phyloP scores from a whole-genome alignment of 2,329 filamentous ascomycete species.

The Ilyonectria destructans region DNA sequence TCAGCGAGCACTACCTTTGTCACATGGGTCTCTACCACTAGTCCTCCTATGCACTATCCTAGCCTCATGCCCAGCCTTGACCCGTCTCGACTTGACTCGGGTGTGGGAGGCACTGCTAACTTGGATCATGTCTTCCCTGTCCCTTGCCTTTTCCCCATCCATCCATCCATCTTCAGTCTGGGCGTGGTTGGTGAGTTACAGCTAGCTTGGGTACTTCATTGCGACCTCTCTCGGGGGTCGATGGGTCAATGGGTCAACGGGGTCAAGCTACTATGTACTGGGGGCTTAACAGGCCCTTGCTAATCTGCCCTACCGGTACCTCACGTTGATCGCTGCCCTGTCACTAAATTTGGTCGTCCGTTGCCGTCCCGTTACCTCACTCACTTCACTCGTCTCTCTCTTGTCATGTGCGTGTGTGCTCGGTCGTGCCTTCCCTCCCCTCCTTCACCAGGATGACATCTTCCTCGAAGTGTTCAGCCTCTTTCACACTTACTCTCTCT shows the following conservation, averaged over 20 bases:
- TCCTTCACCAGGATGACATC: slow-evolving; percentile 7
- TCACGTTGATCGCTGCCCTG: slow-evolving; percentile 5
- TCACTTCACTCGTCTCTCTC: not conserved
- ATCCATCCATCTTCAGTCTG: slow-evolving; percentile 3
- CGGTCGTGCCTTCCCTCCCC: slow-evolving; percentile 6
- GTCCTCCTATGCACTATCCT: not conserved
- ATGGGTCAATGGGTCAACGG: slow-evolving; percentile 4
- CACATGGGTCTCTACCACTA: not conserved
- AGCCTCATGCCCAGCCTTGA: slow-evolving; percentile 16
- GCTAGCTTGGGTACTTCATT: slow-evolving; percentile 7
- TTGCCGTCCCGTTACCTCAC: slow-evolving; percentile 4
- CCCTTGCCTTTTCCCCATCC: slow-evolving; percentile 2
- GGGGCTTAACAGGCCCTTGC: not conserved
- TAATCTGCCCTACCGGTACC: slow-evolving; percentile 6
- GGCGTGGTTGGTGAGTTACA: slow-evolving; percentile 9
- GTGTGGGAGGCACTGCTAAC: not conserved
- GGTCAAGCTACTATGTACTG: slow-evolving; percentile 1
- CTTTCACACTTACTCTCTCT: slow-evolving; percentile 10
- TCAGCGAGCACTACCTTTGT: not conserved
- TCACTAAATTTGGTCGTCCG: not conserved
- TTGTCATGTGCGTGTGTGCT: not conserved
- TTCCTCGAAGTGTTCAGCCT: slow-evolving; percentile 18
- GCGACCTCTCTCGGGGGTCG: not conserved
- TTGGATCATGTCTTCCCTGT: slow-evolving; percentile 10
- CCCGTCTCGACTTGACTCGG: slow-evolving; percentile 9